Percentiles rank a stretch among this genome's conserved stretches.
These are phyloP conservation scores for Alternaria panax DNA, from an alignment of 2,329 filamentous ascomycete species.

Conservation along the genomic window DNA sequence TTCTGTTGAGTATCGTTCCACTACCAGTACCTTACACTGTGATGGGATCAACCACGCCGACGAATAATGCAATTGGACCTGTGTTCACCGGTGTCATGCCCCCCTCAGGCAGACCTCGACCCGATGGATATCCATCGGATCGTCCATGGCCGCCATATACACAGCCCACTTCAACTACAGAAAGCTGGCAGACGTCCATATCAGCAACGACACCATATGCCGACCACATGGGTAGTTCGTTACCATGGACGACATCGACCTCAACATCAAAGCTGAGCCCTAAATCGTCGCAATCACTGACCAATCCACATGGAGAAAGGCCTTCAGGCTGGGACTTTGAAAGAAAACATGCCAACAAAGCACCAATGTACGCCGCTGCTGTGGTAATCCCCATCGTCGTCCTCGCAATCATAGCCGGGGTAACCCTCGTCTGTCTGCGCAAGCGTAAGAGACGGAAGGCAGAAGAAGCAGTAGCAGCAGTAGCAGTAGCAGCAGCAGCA, in stretches of 20 bases:
- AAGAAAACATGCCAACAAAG: slow-evolving; percentile 16
- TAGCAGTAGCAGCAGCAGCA: no score
- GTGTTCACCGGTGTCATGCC: not conserved
- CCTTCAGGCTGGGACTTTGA: slow-evolving; percentile 6
- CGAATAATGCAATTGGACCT: not conserved
- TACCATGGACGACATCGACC: slow-evolving; percentile 2
- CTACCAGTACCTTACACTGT: not conserved
- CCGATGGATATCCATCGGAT: not conserved
- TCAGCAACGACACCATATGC: slow-evolving; percentile 11
- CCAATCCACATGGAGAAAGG: not conserved
- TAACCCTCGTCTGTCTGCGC: slow-evolving; percentile 38
- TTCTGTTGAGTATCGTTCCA: not conserved
- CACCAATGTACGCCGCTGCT: slow-evolving; percentile 34
- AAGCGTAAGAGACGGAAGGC: slow-evolving; percentile 38
- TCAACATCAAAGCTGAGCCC: not conserved
- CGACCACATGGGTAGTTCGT: not conserved
- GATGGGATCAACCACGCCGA: not conserved
- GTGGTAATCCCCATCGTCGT: slow-evolving; percentile 34
- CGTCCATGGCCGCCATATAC: slow-evolving; percentile 5
- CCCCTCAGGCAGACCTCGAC: slow-evolving; percentile 3
- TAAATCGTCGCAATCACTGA: slow-evolving; percentile 4
- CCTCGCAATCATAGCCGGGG: slow-evolving; percentile 32
- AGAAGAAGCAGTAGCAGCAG: slow-evolving; percentile 10
- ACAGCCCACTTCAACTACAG: not conserved
- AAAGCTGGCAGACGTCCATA: slow-evolving; percentile 7